These are phyloP conservation scores for Hyaloraphidium curvatum DNA, from an alignment of 192 early-diverging fungal genomes.

Conservation along the genomic window DNA sequence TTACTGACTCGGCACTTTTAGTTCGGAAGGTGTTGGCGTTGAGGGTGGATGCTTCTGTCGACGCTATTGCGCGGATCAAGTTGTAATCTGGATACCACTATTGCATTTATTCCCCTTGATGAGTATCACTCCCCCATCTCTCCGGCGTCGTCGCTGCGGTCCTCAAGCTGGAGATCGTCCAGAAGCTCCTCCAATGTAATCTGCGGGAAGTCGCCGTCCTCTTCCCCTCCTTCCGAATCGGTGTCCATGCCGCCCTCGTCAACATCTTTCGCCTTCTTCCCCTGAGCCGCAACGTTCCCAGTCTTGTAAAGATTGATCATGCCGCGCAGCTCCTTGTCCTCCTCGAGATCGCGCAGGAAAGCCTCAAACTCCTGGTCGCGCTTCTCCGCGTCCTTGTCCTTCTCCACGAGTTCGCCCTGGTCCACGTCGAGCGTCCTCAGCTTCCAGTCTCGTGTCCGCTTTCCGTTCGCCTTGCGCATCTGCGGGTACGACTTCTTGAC, in stretches of 20 bases:
- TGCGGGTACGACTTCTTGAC: constrained; percentile 83
- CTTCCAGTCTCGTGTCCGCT: constrained; percentile 70
- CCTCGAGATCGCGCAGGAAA: constrained; percentile 95
- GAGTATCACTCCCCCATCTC: too few species aligned
- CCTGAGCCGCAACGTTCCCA: constrained; percentile 6
- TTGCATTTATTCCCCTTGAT: too few species aligned
- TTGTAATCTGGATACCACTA: too few species aligned
- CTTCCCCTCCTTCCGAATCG: constrained; percentile 19
- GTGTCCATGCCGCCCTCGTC: constrained; percentile 17
- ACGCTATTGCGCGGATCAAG: too few species aligned
- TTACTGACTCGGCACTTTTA: too few species aligned
- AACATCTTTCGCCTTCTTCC: constrained; percentile 2
- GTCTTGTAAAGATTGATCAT: constrained; percentile 87
- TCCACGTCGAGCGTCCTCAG: constrained; percentile 74
- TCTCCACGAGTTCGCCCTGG: constrained; percentile 48
- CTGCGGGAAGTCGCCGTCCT: constrained; percentile 67
- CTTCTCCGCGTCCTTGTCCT: constrained; percentile 44
- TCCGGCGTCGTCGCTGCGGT: constrained; percentile 38
- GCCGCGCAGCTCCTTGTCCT: constrained; percentile 88
- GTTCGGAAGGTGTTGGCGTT: too few species aligned
- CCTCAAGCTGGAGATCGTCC: constrained; percentile 58
- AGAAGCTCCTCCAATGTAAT: constrained; percentile 80
- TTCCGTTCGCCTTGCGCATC: constrained; percentile 69
- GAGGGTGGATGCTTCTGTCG: too few species aligned
- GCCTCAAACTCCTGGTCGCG: constrained; percentile 81